Evolutionary conservation across 495 filamentous ascomycete species (phyloP), one percentile per base, ranked within the genome.

Genomic region (Cairneyella variabilis): DNA sequence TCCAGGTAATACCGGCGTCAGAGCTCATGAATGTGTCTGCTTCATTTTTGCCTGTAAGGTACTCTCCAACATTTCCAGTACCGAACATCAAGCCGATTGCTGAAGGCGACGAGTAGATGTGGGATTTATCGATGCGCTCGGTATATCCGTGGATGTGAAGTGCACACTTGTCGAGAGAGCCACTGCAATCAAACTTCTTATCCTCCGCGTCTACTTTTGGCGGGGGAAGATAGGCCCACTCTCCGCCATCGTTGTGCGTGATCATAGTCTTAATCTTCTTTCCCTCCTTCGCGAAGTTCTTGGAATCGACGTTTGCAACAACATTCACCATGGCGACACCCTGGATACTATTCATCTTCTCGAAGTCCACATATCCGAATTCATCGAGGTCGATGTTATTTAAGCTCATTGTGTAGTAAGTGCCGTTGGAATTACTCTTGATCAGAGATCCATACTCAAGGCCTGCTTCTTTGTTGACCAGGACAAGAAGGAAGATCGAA

Each of bases 341-440:
- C 65, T 97, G 91, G 26, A 97, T 76, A 4, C 88, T 89, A 22
- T 84, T 80, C 79, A 95, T 89, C 73, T 95, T 95, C 65, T 99
- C 93, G 64, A 96, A 99, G 66, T 99, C 93, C 34, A 93, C 90
- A 64, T 85, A 96, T 37, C 86, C 91, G 0, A 46, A 56, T 3
- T 75, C 68, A 59, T 95, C 82, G 49, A 86, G 78, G 67, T 96
- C 96, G 59, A 97, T 87, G 0, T 76, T 79, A 42, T 77, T 70
- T 8, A 92, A 71, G 66, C 86, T 91, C 44, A 91, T 71, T 18
- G 95, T 88, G 59, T 97, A 99, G 2, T 86, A 91, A 0, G 93
- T 97, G 32, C 93, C 93, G 64, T 97, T 97, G 61, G 89, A 96
- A 70, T 99, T 99, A 60, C 90, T 95, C 77, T 97, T 97, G 63